These are phyloP conservation scores for Corynespora cassiicola DNA, from an alignment of 2,329 filamentous ascomycete species.

Conservation along the genomic window DNA sequence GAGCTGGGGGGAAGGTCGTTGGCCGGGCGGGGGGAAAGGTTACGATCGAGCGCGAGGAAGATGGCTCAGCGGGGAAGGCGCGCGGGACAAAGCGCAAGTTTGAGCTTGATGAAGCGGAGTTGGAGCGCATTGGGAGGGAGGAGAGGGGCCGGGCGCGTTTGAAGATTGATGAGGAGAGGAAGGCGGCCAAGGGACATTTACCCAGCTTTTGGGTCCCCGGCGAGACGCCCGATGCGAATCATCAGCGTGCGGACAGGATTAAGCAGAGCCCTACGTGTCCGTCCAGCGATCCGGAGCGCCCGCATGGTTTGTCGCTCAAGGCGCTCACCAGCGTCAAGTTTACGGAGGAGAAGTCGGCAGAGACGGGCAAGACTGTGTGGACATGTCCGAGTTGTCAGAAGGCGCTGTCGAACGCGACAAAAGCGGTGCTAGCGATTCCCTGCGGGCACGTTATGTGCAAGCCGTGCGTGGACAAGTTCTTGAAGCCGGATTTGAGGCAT, in stretches of 20 bases:
- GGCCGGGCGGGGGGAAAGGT: conserved; percentile 53
- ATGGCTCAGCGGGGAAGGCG: conserved; percentile 23
- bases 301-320: conserved; percentile 80
- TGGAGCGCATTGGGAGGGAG: conserved; percentile 71
- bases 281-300: conserved; percentile 68
- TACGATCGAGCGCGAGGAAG: conserved; percentile 48
- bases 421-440: conserved; percentile 81
- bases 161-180: conserved; percentile 74
- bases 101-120: conserved; percentile 77
- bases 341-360: conserved; percentile 69
- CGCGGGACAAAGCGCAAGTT: conserved; percentile 75
- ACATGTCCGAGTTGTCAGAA: conserved; percentile 89
- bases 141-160: conserved; percentile 74
- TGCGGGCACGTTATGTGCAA: conserved; percentile 94
- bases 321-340: conserved; percentile 79
- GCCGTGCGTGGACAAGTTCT: conserved; percentile 83
- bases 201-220: conserved; percentile 95
- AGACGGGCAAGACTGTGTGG: conserved; percentile 55
- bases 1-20: conserved; percentile 44
- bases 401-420: conserved; percentile 78
- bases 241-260: conserved; percentile 51
- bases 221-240: conserved; percentile 69
- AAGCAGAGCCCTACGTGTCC: conserved; percentile 80
- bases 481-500: conserved; percentile 55
- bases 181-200: conserved; percentile 68